Conservation (phyloP, 2,329 filamentous ascomycete genomes). For the Purpureocillium takamizusanense region DNA sequence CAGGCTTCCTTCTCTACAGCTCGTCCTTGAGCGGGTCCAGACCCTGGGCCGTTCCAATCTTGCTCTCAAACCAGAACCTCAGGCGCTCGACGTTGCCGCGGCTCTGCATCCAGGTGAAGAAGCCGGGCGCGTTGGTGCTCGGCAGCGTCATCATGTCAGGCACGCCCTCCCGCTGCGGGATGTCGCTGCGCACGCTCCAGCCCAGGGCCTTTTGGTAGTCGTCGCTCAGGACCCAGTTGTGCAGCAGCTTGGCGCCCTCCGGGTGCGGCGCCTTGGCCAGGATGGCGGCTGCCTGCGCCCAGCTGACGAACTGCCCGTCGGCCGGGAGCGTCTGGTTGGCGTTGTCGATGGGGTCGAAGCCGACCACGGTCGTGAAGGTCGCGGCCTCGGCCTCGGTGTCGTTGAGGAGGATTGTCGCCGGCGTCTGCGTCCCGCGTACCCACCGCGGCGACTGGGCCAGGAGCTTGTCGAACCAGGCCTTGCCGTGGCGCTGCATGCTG, state of each 20-base stretch:
- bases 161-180: constrained; percentile 16
- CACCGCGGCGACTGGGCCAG: constrained; percentile 39
- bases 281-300: constrained; percentile 40
- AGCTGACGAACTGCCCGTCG: constrained; percentile 33
- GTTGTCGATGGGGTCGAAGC: constrained; percentile 8
- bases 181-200: constrained; percentile 26
- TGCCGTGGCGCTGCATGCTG: constrained; percentile 29
- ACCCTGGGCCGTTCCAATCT: constrained; percentile 32
- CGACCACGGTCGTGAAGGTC: constrained; percentile 21
- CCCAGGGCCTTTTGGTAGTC: constrained; percentile 25
- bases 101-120: constrained; percentile 31
- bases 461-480: constrained; percentile 36
- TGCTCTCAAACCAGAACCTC: constrained; percentile 30
- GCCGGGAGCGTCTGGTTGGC: constrained; percentile 21
- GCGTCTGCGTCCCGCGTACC: constrained; percentile 41
- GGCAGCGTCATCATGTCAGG: constrained; percentile 14
- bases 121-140: constrained; percentile 26
- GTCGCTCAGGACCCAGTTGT: constrained; percentile 33
- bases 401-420: constrained; percentile 21
- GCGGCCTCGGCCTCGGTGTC: constrained; percentile 20
- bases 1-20: too few species aligned
- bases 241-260: constrained; percentile 40
- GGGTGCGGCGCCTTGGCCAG: constrained; percentile 37
- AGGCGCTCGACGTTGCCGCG: constrained; percentile 29
- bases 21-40: too few species aligned